A percentile compares a stretch with the other conserved stretches of the same genome.
These are phyloP conservation scores for Ceratocystis ficicola DNA, from an alignment of 2,329 filamentous ascomycete species.

Conservation along the genomic window DNA sequence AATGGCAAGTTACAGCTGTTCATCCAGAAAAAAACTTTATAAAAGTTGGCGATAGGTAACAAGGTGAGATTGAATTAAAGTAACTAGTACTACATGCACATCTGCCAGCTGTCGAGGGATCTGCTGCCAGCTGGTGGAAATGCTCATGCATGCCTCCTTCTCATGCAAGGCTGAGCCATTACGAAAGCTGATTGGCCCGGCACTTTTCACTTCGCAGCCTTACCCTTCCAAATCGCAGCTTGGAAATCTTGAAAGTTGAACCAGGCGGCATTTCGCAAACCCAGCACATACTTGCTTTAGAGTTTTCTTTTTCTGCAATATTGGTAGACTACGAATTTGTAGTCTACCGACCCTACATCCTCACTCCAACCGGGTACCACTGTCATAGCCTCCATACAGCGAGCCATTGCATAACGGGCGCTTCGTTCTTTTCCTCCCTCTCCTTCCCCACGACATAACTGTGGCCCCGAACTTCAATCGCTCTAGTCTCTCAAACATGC, in stretches of 20 bases:
- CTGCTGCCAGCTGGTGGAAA: neutral
- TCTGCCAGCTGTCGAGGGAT: neutral
- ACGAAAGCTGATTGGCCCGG: constrained; percentile 10
- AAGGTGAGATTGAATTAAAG: neutral
- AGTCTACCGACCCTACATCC: too few relatives aligned
- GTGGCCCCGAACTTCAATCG: neutral
- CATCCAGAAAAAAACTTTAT: neutral
- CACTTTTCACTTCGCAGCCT: constrained; percentile 20
- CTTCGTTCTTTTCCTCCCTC: neutral
- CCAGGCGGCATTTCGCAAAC: too few relatives aligned
- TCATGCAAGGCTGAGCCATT: constrained; percentile 19
- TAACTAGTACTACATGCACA: neutral
- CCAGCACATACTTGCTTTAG: too few relatives aligned
- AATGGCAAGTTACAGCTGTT: neutral
- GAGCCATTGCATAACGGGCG: neutral
- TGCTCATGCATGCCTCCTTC: neutral
- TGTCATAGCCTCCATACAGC: too few relatives aligned
- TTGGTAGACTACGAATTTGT: too few relatives aligned
- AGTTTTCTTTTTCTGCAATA: too few relatives aligned
- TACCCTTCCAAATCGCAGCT: neutral
- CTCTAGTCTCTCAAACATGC: constrained; percentile 32
- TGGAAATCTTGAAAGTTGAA: neutral
- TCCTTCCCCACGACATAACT: neutral
- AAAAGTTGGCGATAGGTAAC: neutral
- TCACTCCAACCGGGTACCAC: too few relatives aligned